Conservation (phyloP, 495 filamentous ascomycete genomes). For the Penicillium arizonense region DNA sequence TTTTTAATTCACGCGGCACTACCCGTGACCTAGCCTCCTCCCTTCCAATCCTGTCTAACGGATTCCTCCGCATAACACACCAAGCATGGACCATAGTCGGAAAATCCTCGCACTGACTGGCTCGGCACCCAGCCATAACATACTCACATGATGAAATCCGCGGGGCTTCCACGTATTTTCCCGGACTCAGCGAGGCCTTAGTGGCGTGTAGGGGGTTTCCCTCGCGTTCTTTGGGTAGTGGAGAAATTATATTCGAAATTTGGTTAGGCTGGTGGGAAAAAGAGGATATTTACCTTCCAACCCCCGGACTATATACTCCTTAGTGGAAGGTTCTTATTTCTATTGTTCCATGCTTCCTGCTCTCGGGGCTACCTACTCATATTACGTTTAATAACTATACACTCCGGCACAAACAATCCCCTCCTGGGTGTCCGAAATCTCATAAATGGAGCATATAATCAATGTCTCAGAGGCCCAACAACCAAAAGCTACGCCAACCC, state of each 20-base stretch:
- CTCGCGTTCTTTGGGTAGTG: not conserved
- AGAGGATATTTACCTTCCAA: not conserved
- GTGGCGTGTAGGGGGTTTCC: not conserved
- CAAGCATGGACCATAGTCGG: conserved; percentile 6
- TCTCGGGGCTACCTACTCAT: no score
- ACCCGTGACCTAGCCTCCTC: conserved; percentile 8
- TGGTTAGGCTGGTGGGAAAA: no score
- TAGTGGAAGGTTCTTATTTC: not conserved
- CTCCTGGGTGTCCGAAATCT: not conserved
- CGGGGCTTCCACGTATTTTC: conserved; percentile 12
- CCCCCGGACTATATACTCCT: not conserved
- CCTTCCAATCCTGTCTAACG: not conserved
- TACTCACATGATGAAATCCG: conserved; percentile 11
- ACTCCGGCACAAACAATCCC: no score
- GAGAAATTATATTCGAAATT: not conserved
- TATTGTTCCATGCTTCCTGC: not conserved
- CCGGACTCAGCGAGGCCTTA: not conserved
- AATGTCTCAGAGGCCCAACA: conserved; percentile 5
- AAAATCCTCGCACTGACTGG: conserved; percentile 6
- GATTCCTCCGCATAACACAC: not conserved
- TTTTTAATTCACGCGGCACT: conserved; percentile 9
- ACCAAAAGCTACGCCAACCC: not conserved
- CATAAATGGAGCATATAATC: conserved; percentile 16
- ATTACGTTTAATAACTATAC: no score
- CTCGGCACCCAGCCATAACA: not conserved